Evolutionary conservation across 768 basidiomycete species (phyloP), one percentile per base, ranked within the genome.

Genomic region (Macrocybe gigantea): DNA sequence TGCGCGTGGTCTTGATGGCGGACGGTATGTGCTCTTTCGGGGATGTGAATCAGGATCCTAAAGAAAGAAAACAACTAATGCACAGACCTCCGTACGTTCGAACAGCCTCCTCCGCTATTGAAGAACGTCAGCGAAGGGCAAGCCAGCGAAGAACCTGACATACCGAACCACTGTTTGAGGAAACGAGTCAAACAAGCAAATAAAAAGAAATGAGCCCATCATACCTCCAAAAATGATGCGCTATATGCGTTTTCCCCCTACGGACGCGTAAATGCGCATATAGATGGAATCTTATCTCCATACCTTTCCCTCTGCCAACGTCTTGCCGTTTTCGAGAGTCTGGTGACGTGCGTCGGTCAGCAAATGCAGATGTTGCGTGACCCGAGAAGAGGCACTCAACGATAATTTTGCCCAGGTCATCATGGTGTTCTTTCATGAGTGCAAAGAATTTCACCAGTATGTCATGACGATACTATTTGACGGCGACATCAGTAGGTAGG

Each of bases 301-400:
- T 52, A 87, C 88, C 78, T 88, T 87, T 33, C 80, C 88, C 55
- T 97, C 93, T 0, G 72, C 69, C 38, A 96, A 69, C 6, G 93
- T 77, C 69, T 98, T 99, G 33, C 96, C 96, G 59, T 99, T 99
- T 71, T 99, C 96, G 50, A 93, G 68, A 5, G 92, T 94, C 90
- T 92, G 63, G 35, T 35, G 34, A 47, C 50, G 32, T 22, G 40
- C 34, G 44, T 42, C 34, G 22, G 39, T 50, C 36, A 54, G 52
- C 15, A 42, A 41, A 33, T 38, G 53, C 43, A 45, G 44, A 62
- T 64, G 62, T 63, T 60, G 57, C 59, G 62, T 48, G 10, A 47
- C 40, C 13, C 10, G 41, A 38, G 43, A n/a, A 38, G 33, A 15
- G 47, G 22, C 33, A 70, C 85, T 61, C 44, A 22, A 89, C 91